Percentiles rank a stretch among this genome's conserved stretches.
Evolutionary conservation across 331 rosid species (phyloP).

Genomic region (Malus hybrid): DNA sequence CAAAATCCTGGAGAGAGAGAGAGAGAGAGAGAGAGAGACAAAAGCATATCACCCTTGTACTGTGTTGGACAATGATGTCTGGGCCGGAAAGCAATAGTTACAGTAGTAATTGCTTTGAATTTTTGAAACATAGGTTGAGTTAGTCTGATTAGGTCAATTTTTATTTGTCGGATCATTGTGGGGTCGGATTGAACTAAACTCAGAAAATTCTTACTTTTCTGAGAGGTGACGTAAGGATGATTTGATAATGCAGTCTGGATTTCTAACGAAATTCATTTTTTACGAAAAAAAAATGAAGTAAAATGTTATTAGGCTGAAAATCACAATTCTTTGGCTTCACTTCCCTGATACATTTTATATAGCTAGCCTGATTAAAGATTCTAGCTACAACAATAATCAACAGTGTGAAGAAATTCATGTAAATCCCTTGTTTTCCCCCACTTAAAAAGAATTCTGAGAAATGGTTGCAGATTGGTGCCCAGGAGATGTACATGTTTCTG

Average conservation of each 20-base stretch:
- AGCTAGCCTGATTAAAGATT: constrained; percentile 12
- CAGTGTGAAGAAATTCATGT: not conserved
- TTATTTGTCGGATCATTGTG: no score
- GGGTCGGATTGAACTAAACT: not conserved
- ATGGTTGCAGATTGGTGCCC: constrained; percentile 10
- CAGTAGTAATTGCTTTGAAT: not conserved
- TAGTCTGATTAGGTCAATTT: not conserved
- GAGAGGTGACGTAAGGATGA: not conserved
- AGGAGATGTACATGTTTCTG: not conserved
- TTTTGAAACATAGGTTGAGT: not conserved
- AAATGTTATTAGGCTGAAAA: not conserved
- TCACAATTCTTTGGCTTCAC: constrained; percentile 1
- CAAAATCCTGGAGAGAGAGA: not conserved
- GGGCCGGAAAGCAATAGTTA: no score
- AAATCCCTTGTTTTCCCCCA: not conserved
- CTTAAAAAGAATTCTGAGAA: constrained; percentile 2
- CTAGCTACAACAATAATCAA: constrained; percentile 2
- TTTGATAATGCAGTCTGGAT: not conserved
- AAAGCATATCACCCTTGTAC: not conserved
- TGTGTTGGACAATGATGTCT: not conserved
- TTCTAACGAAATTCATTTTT: no score
- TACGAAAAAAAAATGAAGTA: not conserved
- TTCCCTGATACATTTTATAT: constrained; percentile 1
- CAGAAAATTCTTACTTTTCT: no score
- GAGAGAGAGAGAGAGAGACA: not conserved